Evolutionary conservation across 2,329 filamentous ascomycete species (phyloP).

Genomic region (Annulohypoxylon truncatum): DNA sequence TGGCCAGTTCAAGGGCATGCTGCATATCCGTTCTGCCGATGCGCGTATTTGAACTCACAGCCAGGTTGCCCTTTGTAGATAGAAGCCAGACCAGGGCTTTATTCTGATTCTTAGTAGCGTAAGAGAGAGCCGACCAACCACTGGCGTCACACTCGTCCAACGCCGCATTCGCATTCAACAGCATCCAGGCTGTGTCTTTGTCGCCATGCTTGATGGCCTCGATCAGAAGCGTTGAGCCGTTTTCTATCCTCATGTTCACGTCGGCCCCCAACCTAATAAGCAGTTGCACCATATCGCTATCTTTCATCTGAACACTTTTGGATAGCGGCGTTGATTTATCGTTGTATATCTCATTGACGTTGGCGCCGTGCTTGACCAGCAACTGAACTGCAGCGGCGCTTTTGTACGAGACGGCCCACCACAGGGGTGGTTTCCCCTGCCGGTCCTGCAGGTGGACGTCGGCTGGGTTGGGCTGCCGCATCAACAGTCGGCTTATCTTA

Average conservation of each 20-base stretch:
- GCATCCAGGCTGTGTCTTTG: neutral
- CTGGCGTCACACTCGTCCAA: neutral
- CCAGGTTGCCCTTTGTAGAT: neutral
- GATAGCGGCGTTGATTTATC: neutral
- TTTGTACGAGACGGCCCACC: no score
- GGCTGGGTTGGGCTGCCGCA: no score
- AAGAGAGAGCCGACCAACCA: neutral
- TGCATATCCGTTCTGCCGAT: neutral
- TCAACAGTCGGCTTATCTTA: no score
- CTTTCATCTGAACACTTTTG: neutral
- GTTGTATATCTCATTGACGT: neutral
- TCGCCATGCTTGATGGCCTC: neutral
- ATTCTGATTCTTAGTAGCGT: constrained; percentile 1
- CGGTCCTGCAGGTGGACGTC: no score
- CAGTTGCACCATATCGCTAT: neutral
- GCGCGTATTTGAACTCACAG: neutral
- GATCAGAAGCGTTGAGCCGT: neutral
- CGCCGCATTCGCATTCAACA: neutral
- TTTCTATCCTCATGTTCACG: neutral
- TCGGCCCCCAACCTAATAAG: neutral
- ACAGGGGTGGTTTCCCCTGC: no score
- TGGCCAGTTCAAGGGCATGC: neutral
- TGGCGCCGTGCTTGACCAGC: neutral
- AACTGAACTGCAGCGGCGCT: neutral
- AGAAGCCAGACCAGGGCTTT: constrained; percentile 1